phyloP scores from a whole-genome alignment of 2,329 filamentous ascomycete genomes.

The Xylariaceae sp. region DNA sequence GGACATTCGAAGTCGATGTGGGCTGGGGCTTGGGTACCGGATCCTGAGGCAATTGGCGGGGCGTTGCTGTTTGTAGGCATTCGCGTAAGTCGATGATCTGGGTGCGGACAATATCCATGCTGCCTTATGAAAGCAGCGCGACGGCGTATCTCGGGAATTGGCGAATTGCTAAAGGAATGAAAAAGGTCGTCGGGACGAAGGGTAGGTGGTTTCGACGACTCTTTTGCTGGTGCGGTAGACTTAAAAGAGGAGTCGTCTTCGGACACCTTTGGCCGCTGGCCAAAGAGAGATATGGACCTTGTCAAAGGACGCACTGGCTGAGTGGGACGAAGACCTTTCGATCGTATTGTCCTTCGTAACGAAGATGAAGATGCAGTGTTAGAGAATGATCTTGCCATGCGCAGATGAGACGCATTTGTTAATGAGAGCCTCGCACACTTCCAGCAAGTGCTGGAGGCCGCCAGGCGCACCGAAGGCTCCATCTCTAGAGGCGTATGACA shows the following conservation, averaged over 20 bases:
- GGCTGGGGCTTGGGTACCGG: conserved; percentile 65
- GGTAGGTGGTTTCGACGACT: conserved; percentile 32
- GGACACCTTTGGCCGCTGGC: conserved; percentile 26
- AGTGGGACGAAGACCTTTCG: conserved; percentile 9
- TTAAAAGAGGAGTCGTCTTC: conserved; percentile 20
- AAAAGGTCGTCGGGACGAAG: conserved; percentile 83
- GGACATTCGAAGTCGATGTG: conserved; percentile 95
- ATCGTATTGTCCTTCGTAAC: conserved; percentile 8
- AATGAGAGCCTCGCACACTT: conserved; percentile 30
- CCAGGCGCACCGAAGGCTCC: conserved; percentile 35
- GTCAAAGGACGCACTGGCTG: conserved; percentile 6
- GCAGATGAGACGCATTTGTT: conserved; percentile 21
- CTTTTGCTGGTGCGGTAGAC: conserved; percentile 20
- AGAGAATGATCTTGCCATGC: conserved; percentile 27
- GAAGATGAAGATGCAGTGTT: conserved; percentile 19
- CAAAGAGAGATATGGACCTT: conserved; percentile 34
- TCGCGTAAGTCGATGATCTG: conserved; percentile 78
- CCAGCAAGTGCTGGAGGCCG: conserved; percentile 34
- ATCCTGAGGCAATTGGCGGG: conserved; percentile 60
- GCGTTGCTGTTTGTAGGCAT: conserved; percentile 66
- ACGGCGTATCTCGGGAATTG: conserved; percentile 82
- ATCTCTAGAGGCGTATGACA: conserved; percentile 22
- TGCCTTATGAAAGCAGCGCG: conserved; percentile 90
- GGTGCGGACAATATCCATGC: conserved; percentile 92
- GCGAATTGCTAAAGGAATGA: conserved; percentile 87